Base-by-base conservation (phyloP, 2,329 filamentous ascomycete species). In the Myriosclerotinia duriaeana region DNA sequence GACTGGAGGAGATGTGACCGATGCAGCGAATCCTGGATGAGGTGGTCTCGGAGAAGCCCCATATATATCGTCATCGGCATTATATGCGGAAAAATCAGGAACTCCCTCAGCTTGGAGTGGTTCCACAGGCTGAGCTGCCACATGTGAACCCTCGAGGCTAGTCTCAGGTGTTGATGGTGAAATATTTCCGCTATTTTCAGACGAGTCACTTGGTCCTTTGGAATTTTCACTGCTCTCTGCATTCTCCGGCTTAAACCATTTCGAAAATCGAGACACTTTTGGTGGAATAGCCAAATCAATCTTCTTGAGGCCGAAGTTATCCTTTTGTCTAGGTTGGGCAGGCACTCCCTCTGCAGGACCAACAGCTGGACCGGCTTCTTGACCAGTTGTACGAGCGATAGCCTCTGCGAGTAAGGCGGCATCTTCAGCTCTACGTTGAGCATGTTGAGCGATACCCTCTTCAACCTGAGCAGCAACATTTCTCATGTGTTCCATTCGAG, bases 151-250 rank as follows among this genome's bases (percentile, higher is more conserved):
- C 9, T 58, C 38, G 26, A 34, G 2, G 26, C 55, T 58, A 15
- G 40, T 58, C 3, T 58, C 40, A n/a, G 22, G 2, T 14, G 40
- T 58, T 1, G 22, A 34, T 0, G 14, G 2, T 1, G 5, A 1
- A 44, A 11, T 5, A 0, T 14, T 22, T 2, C 20, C 17, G 2
- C 9, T n/a, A 14, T 11, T 22, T 14, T 7, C 0, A 3, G 40
- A 58, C 9, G 3, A 5, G 17, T 12, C 9, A 5, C 0, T 20
- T 34, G 30, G 22, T 15, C 22, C 40, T 5, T 5, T 44, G 26
- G 55, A 44, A 1, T 44, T 9, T 2, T 38, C 20, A 9, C 11
- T 20, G 53, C 20, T n/a, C 8, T 7, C 11, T 8, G 30, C 9
- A 6, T 58, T 14, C 40, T 58, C 1, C 14, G 40, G 22, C 15